phyloP scores from a whole-genome alignment of 345 rosid species.

The Arabis hirsuta region DNA sequence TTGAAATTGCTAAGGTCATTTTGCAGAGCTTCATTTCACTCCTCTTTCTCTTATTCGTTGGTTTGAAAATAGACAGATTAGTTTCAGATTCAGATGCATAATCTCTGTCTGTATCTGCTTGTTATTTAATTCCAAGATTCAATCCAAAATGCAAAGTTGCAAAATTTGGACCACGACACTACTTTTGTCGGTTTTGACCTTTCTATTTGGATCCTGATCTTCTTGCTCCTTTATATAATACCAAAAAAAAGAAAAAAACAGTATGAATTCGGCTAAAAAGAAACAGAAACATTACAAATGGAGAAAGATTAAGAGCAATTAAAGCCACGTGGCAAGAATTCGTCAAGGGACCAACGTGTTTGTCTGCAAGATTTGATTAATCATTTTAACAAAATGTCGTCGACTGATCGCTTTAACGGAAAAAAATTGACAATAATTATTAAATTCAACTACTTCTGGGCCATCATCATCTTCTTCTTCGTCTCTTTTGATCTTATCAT shows the following conservation, averaged over 20 bases:
- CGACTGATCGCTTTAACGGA: slow-evolving; percentile 14
- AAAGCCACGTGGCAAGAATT: slow-evolving; percentile 24
- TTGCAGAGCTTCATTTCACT: slow-evolving; percentile 26
- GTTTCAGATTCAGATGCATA: slow-evolving; percentile 1
- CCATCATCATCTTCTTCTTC: slow-evolving; percentile 24
- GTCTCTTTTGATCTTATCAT: slow-evolving; percentile 11
- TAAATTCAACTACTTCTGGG: slow-evolving; percentile 38
- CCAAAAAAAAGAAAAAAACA: neutral
- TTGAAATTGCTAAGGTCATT: slow-evolving; percentile 18
- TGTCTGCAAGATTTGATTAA: slow-evolving; percentile 39
- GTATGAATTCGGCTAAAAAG: neutral
- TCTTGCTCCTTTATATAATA: neutral
- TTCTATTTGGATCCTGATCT: slow-evolving; percentile 17
- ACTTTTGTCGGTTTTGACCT: slow-evolving; percentile 25
- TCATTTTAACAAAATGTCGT: slow-evolving; percentile 10
- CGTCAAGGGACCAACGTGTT: slow-evolving; percentile 19
- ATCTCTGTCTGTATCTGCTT: neutral
- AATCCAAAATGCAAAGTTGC: neutral
- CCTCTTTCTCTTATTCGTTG: slow-evolving; percentile 3
- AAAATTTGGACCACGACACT: slow-evolving; percentile 30
- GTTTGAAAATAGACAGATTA: neutral
- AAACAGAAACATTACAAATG: neutral
- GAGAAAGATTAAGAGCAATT: neutral
- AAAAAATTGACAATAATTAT: neutral
- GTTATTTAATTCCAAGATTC: slow-evolving; percentile 7